Evolutionary conservation across 2,329 filamentous ascomycete genomes (phyloP), one percentile per base, ranked within the genome.

Genomic region (Ophiosphaerella narmari): DNA sequence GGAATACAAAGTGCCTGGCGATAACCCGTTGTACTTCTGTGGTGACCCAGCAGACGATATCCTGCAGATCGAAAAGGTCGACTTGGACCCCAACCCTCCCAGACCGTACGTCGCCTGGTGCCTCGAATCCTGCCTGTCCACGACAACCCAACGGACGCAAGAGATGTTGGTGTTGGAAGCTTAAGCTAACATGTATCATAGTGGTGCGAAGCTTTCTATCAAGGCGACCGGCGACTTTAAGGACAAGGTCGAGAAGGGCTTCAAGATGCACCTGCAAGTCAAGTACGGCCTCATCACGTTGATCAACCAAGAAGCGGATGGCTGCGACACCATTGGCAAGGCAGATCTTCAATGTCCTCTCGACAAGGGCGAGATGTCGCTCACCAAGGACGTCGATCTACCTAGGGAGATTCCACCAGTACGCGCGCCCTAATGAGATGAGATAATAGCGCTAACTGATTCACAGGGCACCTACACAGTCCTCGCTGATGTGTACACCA

Each of bases 231-330:
- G 93, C 49, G 84, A 78, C n/a, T 82, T 97, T 57, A 82, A 81
- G 62, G 76, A 95, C 67, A 76, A 81, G 43, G 86, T 99, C 58
- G 82, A 86, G 47, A 73, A 91, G 50, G 93, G 91, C 50, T 90
- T 93, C 52, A 90, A 89, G 65, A 88, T 97, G 55, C 80, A 87
- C 40, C 74, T 99, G 35, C 83, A 86, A 60, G 93, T 99, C 77
- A 97, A 96, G 78, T 97, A 96, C 74, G 93, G 93, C 53, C 81
- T 96, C 60, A 97, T 99, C 74, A 89, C 86, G 47, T 83, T 99
- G 58, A 85, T 99, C 74, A 90, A 84, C 74, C 89, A 89, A 59
- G 83, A 82, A 60, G 86, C 87, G 66, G 88, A 96, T 70, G 83
- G 97, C 33, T 99, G 94, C 79, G 89, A 97, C 53, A 88, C 96